These are phyloP conservation scores for Phytophthora rubi DNA, from an alignment of 352 stramenopile genomes.

Conservation along the genomic window DNA sequence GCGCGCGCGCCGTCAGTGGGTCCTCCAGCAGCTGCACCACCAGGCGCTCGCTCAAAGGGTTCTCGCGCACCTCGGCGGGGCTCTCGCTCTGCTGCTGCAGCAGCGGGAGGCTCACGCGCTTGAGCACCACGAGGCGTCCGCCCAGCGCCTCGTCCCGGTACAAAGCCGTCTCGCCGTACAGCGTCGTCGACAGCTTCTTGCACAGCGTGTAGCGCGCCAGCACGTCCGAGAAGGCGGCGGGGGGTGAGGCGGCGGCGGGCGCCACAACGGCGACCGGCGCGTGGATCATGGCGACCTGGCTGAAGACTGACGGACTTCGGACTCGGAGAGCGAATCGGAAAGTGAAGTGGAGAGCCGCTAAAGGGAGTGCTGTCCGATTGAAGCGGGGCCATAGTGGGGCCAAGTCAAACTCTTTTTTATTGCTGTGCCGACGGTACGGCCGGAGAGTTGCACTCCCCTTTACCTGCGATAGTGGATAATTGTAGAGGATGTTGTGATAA, in stretches of 20 bases:
- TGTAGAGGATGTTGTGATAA: too few species aligned
- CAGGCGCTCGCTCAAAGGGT: conserved; percentile 50
- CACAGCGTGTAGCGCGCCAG: conserved; percentile 42
- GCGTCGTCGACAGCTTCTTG: conserved; percentile 50
- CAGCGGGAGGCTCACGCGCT: conserved; percentile 49
- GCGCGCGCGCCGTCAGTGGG: conserved; percentile 18
- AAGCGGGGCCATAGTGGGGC: neutral
- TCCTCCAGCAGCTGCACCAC: conserved; percentile 55
- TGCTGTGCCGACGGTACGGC: conserved; percentile 1
- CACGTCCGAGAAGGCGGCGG: conserved; percentile 16
- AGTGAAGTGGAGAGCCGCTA: conserved; percentile 5
- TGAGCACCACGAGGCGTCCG: conserved; percentile 61
- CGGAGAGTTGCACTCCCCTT: neutral
- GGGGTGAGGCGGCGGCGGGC: neutral
- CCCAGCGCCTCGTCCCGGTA: conserved; percentile 42
- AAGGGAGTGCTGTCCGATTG: neutral
- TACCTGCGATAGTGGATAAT: neutral
- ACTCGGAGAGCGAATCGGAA: conserved; percentile 20
- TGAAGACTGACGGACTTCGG: conserved; percentile 2
- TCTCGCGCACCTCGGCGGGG: conserved; percentile 37
- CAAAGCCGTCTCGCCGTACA: conserved; percentile 65
- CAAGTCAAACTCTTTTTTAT: conserved; percentile 3
- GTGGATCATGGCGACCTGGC: conserved; percentile 30
- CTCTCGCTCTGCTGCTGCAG: conserved; percentile 43
- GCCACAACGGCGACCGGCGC: conserved; percentile 20